Conservation (phyloP, 2,329 filamentous ascomycete genomes). For the Canariomyces notabilis region DNA sequence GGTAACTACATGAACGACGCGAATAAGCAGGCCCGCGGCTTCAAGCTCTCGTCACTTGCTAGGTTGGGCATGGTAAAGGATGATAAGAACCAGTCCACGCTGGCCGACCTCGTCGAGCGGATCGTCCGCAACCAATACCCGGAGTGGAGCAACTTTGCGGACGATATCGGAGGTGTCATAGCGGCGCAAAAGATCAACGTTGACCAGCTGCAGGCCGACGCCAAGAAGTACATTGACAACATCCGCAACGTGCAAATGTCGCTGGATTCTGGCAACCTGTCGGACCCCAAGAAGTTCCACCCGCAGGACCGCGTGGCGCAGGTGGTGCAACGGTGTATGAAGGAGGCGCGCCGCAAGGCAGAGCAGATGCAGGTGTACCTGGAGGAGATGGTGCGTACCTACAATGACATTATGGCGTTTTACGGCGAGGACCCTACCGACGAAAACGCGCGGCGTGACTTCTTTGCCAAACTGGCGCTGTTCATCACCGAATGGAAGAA, state of each 20-base stretch:
- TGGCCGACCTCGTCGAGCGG: slow-evolving; percentile 92
- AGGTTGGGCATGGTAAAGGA: slow-evolving; percentile 97
- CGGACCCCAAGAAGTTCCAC: slow-evolving; percentile 96
- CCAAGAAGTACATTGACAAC: slow-evolving; percentile 89
- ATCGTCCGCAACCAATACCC: slow-evolving; percentile 96
- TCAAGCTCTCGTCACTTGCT: slow-evolving; percentile 93
- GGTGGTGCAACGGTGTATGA: slow-evolving; percentile 90
- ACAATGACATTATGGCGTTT: slow-evolving; percentile 93
- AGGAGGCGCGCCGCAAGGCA: slow-evolving; percentile 90
- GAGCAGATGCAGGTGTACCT: slow-evolving; percentile 93
- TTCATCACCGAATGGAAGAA: slow-evolving; percentile 96
- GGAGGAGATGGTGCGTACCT: slow-evolving; percentile 85
- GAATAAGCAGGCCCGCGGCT: slow-evolving; percentile 95
- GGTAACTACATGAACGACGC: slow-evolving; percentile 99
- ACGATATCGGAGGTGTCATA: slow-evolving; percentile 78
- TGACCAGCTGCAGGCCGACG: slow-evolving; percentile 81
- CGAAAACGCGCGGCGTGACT: slow-evolving; percentile 88
- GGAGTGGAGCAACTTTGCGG: slow-evolving; percentile 84
- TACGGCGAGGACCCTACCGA: slow-evolving; percentile 92
- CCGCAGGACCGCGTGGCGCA: slow-evolving; percentile 92
- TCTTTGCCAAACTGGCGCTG: slow-evolving; percentile 86
- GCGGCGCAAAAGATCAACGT: slow-evolving; percentile 86
- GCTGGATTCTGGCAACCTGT: slow-evolving; percentile 87
- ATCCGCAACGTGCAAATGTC: slow-evolving; percentile 90
- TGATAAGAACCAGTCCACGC: slow-evolving; percentile 94